Conservation (phyloP, 345 rosid species). For the Balakata baccata region DNA sequence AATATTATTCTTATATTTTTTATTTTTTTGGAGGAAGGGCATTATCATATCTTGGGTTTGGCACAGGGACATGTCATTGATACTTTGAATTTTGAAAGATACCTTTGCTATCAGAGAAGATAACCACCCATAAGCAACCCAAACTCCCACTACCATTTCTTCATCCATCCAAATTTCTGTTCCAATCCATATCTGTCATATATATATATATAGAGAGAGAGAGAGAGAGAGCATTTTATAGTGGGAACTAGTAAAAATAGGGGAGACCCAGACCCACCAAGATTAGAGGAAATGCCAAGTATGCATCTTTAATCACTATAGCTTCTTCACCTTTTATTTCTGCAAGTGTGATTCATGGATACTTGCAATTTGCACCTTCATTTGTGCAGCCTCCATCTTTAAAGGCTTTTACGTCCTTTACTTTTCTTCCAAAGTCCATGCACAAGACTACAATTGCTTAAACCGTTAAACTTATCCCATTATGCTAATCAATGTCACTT, state of each 20-base stretch:
- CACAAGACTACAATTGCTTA: neutral
- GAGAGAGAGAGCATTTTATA: too few species aligned
- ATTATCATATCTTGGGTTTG: constrained; percentile 22
- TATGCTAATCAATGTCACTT: too few species aligned
- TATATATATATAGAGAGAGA: too few species aligned
- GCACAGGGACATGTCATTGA: constrained; percentile 12
- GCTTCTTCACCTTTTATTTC: constrained; percentile 1
- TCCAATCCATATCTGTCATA: too few species aligned
- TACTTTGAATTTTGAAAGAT: constrained; percentile 3
- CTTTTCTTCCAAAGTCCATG: neutral
- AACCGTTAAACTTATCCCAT: too few species aligned
- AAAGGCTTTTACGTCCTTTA: too few species aligned
- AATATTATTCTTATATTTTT: neutral
- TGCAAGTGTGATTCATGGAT: constrained; percentile 6
- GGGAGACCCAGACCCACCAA: too few species aligned
- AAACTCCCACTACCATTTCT: constrained; percentile 5
- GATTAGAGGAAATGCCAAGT: too few species aligned
- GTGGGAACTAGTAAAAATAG: too few species aligned
- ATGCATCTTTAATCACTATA: constrained; percentile 1
- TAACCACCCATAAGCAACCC: constrained; percentile 19
- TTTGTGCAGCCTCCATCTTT: constrained; percentile 25
- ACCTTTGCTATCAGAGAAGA: constrained; percentile 17
- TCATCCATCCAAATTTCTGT: neutral
- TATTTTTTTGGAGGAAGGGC: neutral
- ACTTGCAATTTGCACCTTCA: constrained; percentile 21